Evolutionary conservation across 352 stramenopile genomes (phyloP), one percentile per base, ranked within the genome.

Genomic region (Pythium myriotylum): DNA sequence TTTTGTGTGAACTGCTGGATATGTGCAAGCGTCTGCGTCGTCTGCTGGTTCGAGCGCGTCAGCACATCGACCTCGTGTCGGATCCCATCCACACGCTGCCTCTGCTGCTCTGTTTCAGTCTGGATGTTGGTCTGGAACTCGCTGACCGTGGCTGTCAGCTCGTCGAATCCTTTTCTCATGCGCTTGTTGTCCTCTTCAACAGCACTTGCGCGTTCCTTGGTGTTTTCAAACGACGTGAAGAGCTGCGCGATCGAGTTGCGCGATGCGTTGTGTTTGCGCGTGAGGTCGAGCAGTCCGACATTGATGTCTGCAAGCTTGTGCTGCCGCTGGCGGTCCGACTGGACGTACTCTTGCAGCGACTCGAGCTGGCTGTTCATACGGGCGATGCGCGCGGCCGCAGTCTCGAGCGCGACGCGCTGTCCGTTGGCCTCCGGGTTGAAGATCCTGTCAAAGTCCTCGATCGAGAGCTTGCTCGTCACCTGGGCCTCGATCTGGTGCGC

Each of bases 371-470:
- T 65, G 33, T 70, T 81, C 71, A 89, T 89, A 39, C 74, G 74
- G 2, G 76, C 68, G 47, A 89, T 72, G 8, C 65, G 54, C 10
- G 69, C 55, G 4, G 80, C 76, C 27, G 80, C 80, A 0, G 48
- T 72, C 14, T 89, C 76, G 40, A 86, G 62, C 14, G 74, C 76
- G 2, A 66, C 65, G 23, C 77, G 84, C 42, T 87, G 77, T 10
- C 70, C 75, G 2, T 76, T 79, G 14, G 65, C 51, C 9, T 87
- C 75, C 0, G 73, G 73, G 32, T 85, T 85, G 67, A 88, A 91
- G 19, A 91, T 81, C 23, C 67, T 68, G 23, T 84, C 81, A 29
- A 88, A 89, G 65, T 88, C 79, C n/a, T 79, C 70, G 27, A 87
- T 78, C 2, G 68, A 73, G 5, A 91, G 45, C 54, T 91, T 88